Evolutionary conservation across 192 early-diverging fungal genomes (phyloP).

Genomic region (Podila minutissima): DNA sequence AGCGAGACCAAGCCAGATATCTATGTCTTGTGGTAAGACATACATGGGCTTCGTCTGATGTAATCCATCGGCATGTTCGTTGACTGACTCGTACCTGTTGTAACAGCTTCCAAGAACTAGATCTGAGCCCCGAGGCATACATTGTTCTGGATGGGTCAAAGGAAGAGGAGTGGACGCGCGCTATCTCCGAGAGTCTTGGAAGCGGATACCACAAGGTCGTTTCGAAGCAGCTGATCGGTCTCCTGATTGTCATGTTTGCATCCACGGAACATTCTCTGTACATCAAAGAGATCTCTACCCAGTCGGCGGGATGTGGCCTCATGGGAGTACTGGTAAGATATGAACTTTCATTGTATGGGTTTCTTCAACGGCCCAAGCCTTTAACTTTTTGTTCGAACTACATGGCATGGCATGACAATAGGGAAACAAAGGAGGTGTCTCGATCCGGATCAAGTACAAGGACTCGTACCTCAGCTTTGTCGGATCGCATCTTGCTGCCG

Average conservation of each 20-base stretch:
- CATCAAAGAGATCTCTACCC: constrained; percentile 72
- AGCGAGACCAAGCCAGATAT: constrained; percentile 63
- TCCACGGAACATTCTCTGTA: constrained; percentile 56
- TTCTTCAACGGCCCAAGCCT: not conserved
- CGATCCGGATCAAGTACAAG: constrained; percentile 76
- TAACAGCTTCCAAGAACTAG: constrained; percentile 91
- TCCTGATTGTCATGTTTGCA: constrained; percentile 87
- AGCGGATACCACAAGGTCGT: constrained; percentile 52
- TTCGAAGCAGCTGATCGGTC: constrained; percentile 89
- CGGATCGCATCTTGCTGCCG: constrained; percentile 92
- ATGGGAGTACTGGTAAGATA: constrained; percentile 75
- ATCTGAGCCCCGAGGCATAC: constrained; percentile 87
- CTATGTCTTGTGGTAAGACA: constrained; percentile 74
- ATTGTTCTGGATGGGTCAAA: constrained; percentile 81
- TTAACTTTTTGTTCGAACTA: not conserved
- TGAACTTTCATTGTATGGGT: not conserved
- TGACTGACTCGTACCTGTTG: not conserved
- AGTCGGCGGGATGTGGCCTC: constrained; percentile 84
- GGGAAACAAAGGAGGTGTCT: constrained; percentile 97
- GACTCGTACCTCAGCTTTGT: constrained; percentile 90
- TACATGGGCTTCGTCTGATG: not conserved
- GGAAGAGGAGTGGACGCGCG: constrained; percentile 83
- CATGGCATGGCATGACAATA: constrained; percentile 17
- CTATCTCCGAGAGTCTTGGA: constrained; percentile 75
- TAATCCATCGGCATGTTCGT: not conserved